Conservation (phyloP, 192 early-diverging fungal species). For the Backusella morwellensis region DNA sequence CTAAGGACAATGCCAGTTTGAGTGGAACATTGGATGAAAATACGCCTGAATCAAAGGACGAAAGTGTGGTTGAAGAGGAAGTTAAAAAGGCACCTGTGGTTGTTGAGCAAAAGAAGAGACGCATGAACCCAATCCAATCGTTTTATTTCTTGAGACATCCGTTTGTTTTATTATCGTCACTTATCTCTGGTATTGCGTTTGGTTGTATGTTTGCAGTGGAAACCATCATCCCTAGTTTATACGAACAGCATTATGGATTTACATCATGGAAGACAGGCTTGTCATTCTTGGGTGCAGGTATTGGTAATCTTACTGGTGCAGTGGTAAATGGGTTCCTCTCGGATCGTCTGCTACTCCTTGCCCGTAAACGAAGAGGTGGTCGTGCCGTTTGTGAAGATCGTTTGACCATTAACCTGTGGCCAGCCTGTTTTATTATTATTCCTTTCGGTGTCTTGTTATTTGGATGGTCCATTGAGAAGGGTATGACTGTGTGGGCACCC, state of each 20-base stretch:
- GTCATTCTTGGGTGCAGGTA: background rate
- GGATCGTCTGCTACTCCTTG: constrained; percentile 33
- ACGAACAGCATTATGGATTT: constrained; percentile 22
- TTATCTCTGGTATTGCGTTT: constrained; percentile 45
- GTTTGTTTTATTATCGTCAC: constrained; percentile 35
- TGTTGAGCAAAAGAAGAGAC: background rate
- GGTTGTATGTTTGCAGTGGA: constrained; percentile 49
- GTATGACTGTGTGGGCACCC: constrained; percentile 35
- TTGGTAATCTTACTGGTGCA: constrained; percentile 43
- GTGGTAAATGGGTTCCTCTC: constrained; percentile 40
- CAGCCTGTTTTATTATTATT: constrained; percentile 38
- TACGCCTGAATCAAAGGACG: background rate
- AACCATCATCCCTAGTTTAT: constrained; percentile 32
- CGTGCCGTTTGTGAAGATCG: constrained; percentile 41
- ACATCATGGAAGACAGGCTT: constrained; percentile 36
- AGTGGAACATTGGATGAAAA: background rate
- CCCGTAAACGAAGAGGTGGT: constrained; percentile 30
- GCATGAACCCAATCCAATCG: constrained; percentile 6
- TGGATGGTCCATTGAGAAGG: constrained; percentile 41
- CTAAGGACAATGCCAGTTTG: background rate
- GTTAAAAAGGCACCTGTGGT: background rate
- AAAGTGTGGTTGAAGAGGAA: background rate
- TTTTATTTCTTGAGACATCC: constrained; percentile 33
- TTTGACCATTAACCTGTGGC: constrained; percentile 37
- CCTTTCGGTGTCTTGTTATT: constrained; percentile 45